Evolutionary conservation across 2,329 filamentous ascomycete species (phyloP), one percentile per base, ranked within the genome.

Genomic region (Pseudocercospora pini-densiflorae): DNA sequence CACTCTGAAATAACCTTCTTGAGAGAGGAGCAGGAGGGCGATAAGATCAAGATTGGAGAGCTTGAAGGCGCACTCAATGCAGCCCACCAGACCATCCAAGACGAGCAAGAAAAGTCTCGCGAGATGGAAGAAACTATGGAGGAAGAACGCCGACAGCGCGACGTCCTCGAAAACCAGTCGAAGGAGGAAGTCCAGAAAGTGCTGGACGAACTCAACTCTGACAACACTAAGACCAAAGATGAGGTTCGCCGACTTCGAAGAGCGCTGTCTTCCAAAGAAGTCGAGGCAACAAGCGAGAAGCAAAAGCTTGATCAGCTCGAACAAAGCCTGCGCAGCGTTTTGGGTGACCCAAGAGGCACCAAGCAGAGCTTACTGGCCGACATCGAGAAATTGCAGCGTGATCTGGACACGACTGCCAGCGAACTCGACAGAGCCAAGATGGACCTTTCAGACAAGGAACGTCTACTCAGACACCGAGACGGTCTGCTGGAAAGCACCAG

Each of bases 41-140:
- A 99, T 83, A 99, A 99, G 85, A 97, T 99, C 77, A 94, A 93
- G 80, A 98, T 99, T 74, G 93, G 94, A 43, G 93, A 98, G 75
- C 84, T 98, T 7, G 94, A 98, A 76, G 92, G 92, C 8, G 89
- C 90, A 14, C 82, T 97, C 43, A 91, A 92, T 73, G 90, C 88
- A 64, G 87, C 89, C n/a, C 91, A 96, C 77, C 88, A 93, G 74
- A 88, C 84, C 58, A 82, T 97, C n/a, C 88, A 91, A 64, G 93
- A 95, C 60, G 93, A 97, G 78, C 91, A 90, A 78, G 94, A 97
- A 67, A 89, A 80, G 61, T 75, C 81, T 66, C 78, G 78, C 27
- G 82, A 84, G 66, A 73, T 84, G 40, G 82, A 84, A 65, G 86
- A 89, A 69, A 88, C 90, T n/a, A 85, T 97, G 24, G 85, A 87